phyloP scores from a whole-genome alignment of 768 basidiomycete species.

The Amanita rimosa region DNA sequence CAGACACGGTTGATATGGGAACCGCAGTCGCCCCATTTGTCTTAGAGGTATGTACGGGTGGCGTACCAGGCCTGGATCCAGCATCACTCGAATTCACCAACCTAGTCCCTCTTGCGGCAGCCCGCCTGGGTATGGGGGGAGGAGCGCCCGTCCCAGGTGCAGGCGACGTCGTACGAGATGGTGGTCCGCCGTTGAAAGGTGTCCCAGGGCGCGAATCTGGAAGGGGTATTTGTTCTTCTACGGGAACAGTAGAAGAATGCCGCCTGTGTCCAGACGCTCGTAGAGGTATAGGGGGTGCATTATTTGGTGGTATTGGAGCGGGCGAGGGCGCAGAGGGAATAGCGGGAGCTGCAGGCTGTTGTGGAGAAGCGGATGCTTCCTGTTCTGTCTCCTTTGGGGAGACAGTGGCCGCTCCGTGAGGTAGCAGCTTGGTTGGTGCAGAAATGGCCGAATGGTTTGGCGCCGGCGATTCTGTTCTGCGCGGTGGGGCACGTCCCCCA shows the following conservation, averaged over 20 bases:
- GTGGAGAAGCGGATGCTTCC: not conserved
- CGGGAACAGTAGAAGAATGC: not conserved
- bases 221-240: slow-evolving; percentile 3
- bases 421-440: not conserved
- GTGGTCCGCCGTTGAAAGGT: not conserved
- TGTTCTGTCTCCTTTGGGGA: not conserved
- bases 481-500: slow-evolving; percentile 20
- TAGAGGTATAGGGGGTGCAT: not conserved
- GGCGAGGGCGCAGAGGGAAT: not conserved
- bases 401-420: not conserved
- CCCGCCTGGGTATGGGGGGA: slow-evolving; percentile 6
- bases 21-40: not conserved
- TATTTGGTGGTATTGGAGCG: not conserved
- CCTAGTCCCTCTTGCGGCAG: slow-evolving; percentile 2
- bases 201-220: slow-evolving; percentile 5
- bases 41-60: not conserved
- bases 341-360: not conserved
- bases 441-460: not conserved
- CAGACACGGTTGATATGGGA: not conserved
- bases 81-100: not conserved
- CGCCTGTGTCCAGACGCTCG: slow-evolving; percentile 1
- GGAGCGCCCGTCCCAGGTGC: not conserved
- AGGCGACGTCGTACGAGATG: slow-evolving; percentile 5
- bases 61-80: slow-evolving; percentile 3
- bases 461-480: slow-evolving; percentile 6